Evolutionary conservation across 2,329 filamentous ascomycete species (phyloP).

Genomic region (Trichoderma sp.): DNA sequence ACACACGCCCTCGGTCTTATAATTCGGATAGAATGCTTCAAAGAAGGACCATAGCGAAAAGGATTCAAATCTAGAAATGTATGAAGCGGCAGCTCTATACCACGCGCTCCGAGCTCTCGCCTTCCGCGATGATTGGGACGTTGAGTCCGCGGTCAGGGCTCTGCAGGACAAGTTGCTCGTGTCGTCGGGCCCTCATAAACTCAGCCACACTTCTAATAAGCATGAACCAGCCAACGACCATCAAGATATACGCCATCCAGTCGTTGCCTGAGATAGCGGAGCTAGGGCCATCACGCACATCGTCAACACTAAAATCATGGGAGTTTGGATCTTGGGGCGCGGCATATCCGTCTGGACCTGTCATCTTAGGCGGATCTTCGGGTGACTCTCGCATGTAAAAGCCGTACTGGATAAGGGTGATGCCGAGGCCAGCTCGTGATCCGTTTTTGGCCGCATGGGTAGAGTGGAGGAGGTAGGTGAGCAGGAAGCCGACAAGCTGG

Average conservation of each 20-base stretch:
- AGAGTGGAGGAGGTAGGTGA: slow-evolving; percentile 96
- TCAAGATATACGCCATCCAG: slow-evolving; percentile 87
- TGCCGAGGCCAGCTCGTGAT: slow-evolving; percentile 86
- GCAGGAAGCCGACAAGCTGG: slow-evolving; percentile 92
- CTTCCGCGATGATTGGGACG: slow-evolving; percentile 81
- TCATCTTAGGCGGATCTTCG: slow-evolving; percentile 44
- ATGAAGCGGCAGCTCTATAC: slow-evolving; percentile 47
- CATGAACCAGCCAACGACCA: slow-evolving; percentile 98
- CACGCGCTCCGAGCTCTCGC: slow-evolving; percentile 73
- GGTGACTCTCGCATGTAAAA: slow-evolving; percentile 81
- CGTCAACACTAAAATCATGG: slow-evolving; percentile 78
- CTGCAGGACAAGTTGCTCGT: slow-evolving; percentile 89
- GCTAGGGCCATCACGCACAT: slow-evolving; percentile 52
- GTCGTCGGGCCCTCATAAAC: slow-evolving; percentile 80
- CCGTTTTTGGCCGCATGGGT: slow-evolving; percentile 98
- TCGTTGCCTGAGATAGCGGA: slow-evolving; percentile 67
- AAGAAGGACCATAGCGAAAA: neutral
- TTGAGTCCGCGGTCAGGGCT: slow-evolving; percentile 85
- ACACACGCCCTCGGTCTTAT: neutral
- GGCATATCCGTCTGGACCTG: slow-evolving; percentile 56
- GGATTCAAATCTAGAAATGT: slow-evolving; percentile 16
- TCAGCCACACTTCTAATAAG: slow-evolving; percentile 91
- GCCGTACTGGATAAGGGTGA: slow-evolving; percentile 93
- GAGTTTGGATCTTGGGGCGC: slow-evolving; percentile 82
- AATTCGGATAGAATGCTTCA: neutral